Evolutionary conservation across 352 stramenopile genomes (phyloP), one percentile per base, ranked within the genome.

Genomic region (Pythium coloratum): DNA sequence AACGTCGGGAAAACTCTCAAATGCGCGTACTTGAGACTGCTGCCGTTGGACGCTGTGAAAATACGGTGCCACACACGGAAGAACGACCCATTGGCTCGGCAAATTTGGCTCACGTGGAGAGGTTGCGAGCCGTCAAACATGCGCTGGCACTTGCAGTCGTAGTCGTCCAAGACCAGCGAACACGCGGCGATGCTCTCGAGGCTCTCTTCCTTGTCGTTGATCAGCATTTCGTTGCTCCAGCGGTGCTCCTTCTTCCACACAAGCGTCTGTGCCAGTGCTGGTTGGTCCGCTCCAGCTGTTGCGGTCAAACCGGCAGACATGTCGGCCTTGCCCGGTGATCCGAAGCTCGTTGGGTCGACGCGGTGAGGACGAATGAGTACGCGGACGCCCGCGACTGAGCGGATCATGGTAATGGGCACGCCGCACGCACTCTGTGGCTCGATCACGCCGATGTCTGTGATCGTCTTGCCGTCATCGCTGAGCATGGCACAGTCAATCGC

Each of bases 221-320:
- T 84, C 40, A 94, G 80, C 16, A 94, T 49, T 14, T 92, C 84
- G 51, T 92, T 91, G 60, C 86, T 95, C 84, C 86, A 93, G n/a
- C 85, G 84, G 51, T 94, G 77, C 1, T 86, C 76, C 58, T 75
- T 80, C 5, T 72, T 59, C 46, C 53, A 66, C 34, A 69, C 49
- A 6, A 61, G 34, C 9, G 59, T 34, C 34, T 66, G 62, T 3
- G 34, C 26, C 6, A 53, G 46, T 1, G 46, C 46, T 18, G 30
- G n/a, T 16, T 32, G 46, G 20, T 53, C 46, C 32, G n/a, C n/a
- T 16, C n/a, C 14, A 6, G 18, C 36, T 6, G 26, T 6, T 44
- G 13, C 53, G 9, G 18, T 55, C 9, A 55, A n/a, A 55, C 7
- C 24, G 3, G 49, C 7, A 6, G 9, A 2, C 1, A 18, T 6